Evolutionary conservation across 768 basidiomycete species (phyloP), one percentile per base, ranked within the genome.

Genomic region (Mycena galericulata): DNA sequence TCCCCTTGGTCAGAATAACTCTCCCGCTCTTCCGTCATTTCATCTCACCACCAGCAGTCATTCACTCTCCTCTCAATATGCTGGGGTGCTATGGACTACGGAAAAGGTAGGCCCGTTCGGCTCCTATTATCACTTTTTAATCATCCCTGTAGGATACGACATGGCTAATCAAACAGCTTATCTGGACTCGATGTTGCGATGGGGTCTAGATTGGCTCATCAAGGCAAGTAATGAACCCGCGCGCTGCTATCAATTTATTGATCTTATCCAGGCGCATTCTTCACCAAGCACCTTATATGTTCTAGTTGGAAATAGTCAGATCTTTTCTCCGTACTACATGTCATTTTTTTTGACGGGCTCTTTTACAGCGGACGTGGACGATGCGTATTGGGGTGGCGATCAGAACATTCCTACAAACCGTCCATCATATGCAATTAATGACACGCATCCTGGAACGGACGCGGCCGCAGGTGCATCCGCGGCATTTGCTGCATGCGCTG

Each of bases 171-270:
- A 97, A 79, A 95, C 95, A 1, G 87, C 89, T 3, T 98, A 97
- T 77, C 88, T 98, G n/a, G 97, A 98, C 73, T 88, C 89, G 68
- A 96, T 93, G 85, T 81, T 97, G 58, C 89, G 96, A 67, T 97
- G 94, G 94, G 92, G 95, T 27, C 86, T 95, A 49, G 92, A 95
- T 78, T 98, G 95, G 95, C 81, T 97, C 56, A 94, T 97, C 58
- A 95, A 94, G 84, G 95, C 91, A 63, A 68, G 83, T 57, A 53
- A 32, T 34, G 9, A 58, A 17, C 24, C 54, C 32, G 7, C 36
- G 30, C 12, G 34, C 34, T 20, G 57, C 11, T 38, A 53, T 24
- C 22, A 38, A 41, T 22, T 41, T 26, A 45, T 49, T n/a, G 62
- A 30, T 64, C 11, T 50, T 57, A 51, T 51, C 12, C 73, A 96